A percentile compares a stretch with the other conserved stretches of the same genome.
Conservation (phyloP, 1,139 yeast genomes). For the Hansenula anomala region DNA sequence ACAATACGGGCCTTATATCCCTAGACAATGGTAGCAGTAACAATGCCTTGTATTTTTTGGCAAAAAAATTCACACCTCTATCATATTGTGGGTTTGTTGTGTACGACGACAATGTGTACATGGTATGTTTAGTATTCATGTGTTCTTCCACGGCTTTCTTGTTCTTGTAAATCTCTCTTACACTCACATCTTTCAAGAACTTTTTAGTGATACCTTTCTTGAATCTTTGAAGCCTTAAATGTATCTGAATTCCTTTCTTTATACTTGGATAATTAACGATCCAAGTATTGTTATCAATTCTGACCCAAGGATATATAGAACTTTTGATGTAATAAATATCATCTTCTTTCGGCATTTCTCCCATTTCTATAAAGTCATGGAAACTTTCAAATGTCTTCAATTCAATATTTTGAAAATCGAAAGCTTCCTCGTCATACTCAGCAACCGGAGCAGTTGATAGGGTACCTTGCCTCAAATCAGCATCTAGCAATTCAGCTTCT, state of each 20-base stretch:
- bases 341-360: conserved; percentile 13
- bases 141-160: neutral
- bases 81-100: neutral
- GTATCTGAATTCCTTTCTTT: conserved; percentile 1
- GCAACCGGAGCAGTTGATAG: conserved; percentile 6
- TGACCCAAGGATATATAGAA: conserved; percentile 22
- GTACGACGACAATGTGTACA: conserved; percentile 10
- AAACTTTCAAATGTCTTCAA: conserved; percentile 27
- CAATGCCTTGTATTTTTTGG: conserved; percentile 13
- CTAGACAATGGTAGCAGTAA: conserved; percentile 18
- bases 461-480: too few relatives aligned
- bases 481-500: neutral
- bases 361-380: conserved; percentile 19
- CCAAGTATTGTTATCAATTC: conserved; percentile 14
- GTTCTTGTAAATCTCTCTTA: conserved; percentile 3
- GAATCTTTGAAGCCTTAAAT: conserved; percentile 16
- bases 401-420: conserved; percentile 21
- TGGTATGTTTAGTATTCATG: neutral
- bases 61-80: neutral
- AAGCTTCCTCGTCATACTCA: neutral
- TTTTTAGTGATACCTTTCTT: conserved; percentile 8
- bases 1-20: conserved; percentile 15
- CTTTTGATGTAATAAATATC: conserved; percentile 2
- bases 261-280: conserved; percentile 7
- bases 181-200: conserved; percentile 10